Conservation (phyloP, 129 eudicot genomes). For the Tanacetum coccineum region DNA sequence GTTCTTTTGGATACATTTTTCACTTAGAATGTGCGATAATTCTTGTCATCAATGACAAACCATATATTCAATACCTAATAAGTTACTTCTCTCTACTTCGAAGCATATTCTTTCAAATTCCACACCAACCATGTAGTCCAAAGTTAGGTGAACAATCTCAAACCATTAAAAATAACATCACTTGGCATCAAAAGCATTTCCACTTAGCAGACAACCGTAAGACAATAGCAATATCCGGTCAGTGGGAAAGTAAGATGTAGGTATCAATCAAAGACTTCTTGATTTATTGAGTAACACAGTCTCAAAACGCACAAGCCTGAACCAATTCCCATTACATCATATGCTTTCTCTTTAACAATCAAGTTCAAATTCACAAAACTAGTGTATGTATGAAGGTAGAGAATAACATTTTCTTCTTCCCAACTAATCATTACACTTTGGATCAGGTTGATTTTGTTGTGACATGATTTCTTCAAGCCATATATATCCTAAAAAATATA, state of each 20-base stretch:
- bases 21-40: too few species aligned
- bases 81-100: conserved; percentile 12
- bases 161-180: conserved; percentile 3
- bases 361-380: neutral
- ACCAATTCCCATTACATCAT: conserved; percentile 4
- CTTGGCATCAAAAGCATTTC: neutral
- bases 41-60: conserved; percentile 7
- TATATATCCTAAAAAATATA: too few species aligned
- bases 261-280: conserved; percentile 8
- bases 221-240: conserved; percentile 14
- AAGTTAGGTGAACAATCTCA: conserved; percentile 19
- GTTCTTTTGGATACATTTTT: too few species aligned
- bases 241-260: conserved; percentile 6
- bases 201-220: conserved; percentile 21
- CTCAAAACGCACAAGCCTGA: conserved; percentile 14
- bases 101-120: conserved; percentile 19
- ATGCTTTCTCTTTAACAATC: conserved; percentile 6
- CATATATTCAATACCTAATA: conserved; percentile 12
- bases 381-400: neutral
- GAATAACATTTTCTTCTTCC: conserved; percentile 3
- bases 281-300: conserved; percentile 11
- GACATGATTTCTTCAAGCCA: too few species aligned
- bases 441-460: neutral
- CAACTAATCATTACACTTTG: neutral
- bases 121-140: conserved; percentile 15